Percentiles rank a stretch among this genome's conserved stretches.
Evolutionary conservation across 495 filamentous ascomycete genomes (phyloP).

Genomic region (Amniculicola lignicola): DNA sequence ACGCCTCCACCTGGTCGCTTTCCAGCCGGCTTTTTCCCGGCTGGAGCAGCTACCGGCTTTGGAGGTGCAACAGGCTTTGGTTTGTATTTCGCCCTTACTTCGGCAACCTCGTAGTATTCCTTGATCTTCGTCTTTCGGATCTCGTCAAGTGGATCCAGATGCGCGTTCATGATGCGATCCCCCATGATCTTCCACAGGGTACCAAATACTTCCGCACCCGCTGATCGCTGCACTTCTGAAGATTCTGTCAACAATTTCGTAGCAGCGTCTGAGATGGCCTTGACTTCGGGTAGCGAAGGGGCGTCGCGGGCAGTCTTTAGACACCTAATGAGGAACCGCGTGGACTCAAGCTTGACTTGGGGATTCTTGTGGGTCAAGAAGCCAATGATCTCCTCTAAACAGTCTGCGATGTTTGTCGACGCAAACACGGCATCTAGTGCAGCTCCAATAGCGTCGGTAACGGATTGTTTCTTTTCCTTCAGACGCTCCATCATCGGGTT

Average conservation of each 20-base stretch:
- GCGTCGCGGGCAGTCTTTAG: conserved; percentile 79
- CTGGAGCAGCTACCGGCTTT: conserved; percentile 48
- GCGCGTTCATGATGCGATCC: conserved; percentile 91
- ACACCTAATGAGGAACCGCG: conserved; percentile 85
- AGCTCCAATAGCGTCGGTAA: conserved; percentile 80
- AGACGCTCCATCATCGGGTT: conserved; percentile 86
- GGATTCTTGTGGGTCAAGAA: conserved; percentile 93
- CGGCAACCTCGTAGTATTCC: conserved; percentile 85
- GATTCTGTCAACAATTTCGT: conserved; percentile 89
- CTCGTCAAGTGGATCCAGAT: conserved; percentile 92
- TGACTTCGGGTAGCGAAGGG: conserved; percentile 77
- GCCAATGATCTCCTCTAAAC: conserved; percentile 81
- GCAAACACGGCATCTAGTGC: conserved; percentile 85
- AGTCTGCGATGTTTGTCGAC: conserved; percentile 75
- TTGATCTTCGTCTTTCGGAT: conserved; percentile 95
- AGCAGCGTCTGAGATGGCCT: conserved; percentile 76
- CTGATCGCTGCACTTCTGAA: conserved; percentile 75
- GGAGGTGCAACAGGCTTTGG: conserved; percentile 78
- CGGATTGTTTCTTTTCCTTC: conserved; percentile 92
- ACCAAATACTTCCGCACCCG: conserved; percentile 86
- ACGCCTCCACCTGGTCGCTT: conserved; percentile 35
- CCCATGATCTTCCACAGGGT: conserved; percentile 99
- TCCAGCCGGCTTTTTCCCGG: conserved; percentile 39
- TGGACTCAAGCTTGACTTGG: conserved; percentile 89
- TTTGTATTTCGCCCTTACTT: conserved; percentile 96